Conservation (phyloP, 1,284 basidiomycete genomes). For the Naganishia albida region DNA sequence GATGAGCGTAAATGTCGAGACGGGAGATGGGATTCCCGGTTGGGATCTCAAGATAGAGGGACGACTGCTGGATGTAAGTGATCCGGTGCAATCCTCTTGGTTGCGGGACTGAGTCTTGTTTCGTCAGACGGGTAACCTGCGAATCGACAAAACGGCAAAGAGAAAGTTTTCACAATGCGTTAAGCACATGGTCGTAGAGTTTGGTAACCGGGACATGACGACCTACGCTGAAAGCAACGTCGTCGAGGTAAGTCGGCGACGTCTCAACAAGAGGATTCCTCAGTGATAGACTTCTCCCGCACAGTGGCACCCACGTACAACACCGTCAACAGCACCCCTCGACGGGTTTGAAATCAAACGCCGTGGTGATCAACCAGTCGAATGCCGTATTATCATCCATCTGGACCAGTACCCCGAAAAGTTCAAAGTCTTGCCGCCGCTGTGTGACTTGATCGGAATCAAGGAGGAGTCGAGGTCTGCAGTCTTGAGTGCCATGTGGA, state of each 20-base stretch:
- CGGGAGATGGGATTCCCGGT: constrained; percentile 78
- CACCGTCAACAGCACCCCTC: constrained; percentile 62
- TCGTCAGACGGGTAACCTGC: constrained; percentile 59
- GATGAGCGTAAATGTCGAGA: constrained; percentile 58
- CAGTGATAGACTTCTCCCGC: background rate
- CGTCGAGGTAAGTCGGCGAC: constrained; percentile 45
- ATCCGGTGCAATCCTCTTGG: background rate
- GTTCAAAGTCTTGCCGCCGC: constrained; percentile 75
- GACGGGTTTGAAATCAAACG: constrained; percentile 89
- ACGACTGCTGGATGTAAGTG: constrained; percentile 65
- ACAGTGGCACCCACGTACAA: constrained; percentile 52
- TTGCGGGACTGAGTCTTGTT: constrained; percentile 53
- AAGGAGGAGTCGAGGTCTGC: constrained; percentile 83
- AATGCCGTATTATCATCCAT: constrained; percentile 76
- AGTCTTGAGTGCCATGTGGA: constrained; percentile 84
- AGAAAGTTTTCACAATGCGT: constrained; percentile 86
- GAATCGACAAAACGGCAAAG: constrained; percentile 67
- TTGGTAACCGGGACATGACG: constrained; percentile 74
- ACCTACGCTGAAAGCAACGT: constrained; percentile 70
- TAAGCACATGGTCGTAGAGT: constrained; percentile 79
- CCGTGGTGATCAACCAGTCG: constrained; percentile 74
- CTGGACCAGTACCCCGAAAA: constrained; percentile 84
- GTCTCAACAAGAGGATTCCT: too few relatives aligned
- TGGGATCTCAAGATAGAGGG: constrained; percentile 91
- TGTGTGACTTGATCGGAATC: constrained; percentile 74